Evolutionary conservation across 371 early-diverging fungal species (phyloP).

Genomic region (Umbelopsis sp.): DNA sequence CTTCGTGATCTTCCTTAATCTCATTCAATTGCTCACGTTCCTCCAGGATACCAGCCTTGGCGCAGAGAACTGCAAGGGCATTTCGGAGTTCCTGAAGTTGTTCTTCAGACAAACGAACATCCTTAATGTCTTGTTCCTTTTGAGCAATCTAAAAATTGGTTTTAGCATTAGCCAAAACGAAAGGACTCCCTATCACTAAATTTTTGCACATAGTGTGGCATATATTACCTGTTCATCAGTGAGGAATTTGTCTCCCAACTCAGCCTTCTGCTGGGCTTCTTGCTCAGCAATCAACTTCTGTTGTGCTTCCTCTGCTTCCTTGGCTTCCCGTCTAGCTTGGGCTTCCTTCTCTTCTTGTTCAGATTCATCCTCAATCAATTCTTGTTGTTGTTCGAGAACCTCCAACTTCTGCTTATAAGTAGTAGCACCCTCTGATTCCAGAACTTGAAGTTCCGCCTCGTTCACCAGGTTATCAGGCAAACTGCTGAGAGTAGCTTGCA

Average conservation of each 20-base stretch:
- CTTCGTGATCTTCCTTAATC: conserved; percentile 66
- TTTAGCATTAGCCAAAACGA: conserved; percentile 5
- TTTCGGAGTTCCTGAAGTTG: conserved; percentile 68
- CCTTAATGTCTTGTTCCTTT: conserved; percentile 39
- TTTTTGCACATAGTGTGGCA: conserved; percentile 1
- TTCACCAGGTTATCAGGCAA: conserved; percentile 89
- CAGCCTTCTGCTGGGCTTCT: conserved; percentile 32
- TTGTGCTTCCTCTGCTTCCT: conserved; percentile 52
- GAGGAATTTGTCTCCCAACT: conserved; percentile 34
- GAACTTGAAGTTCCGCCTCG: conserved; percentile 87
- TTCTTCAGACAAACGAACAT: conserved; percentile 60
- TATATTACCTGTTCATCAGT: conserved; percentile 26
- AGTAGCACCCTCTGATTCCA: conserved; percentile 85
- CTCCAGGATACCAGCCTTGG: conserved; percentile 66
- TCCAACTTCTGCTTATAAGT: conserved; percentile 93
- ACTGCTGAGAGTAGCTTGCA: conserved; percentile 92
- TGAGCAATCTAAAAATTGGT: neutral
- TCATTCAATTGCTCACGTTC: conserved; percentile 71
- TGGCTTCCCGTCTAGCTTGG: conserved; percentile 56
- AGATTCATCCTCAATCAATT: conserved; percentile 90
- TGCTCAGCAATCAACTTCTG: conserved; percentile 38
- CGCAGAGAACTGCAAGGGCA: conserved; percentile 63
- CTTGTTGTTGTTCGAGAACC: conserved; percentile 93
- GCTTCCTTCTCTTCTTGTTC: conserved; percentile 69
- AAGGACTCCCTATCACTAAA: neutral